A percentile compares a stretch with the other conserved stretches of the same genome.
Evolutionary conservation across 257 asterid species (phyloP).

Genomic region (Solanum microdontum): DNA sequence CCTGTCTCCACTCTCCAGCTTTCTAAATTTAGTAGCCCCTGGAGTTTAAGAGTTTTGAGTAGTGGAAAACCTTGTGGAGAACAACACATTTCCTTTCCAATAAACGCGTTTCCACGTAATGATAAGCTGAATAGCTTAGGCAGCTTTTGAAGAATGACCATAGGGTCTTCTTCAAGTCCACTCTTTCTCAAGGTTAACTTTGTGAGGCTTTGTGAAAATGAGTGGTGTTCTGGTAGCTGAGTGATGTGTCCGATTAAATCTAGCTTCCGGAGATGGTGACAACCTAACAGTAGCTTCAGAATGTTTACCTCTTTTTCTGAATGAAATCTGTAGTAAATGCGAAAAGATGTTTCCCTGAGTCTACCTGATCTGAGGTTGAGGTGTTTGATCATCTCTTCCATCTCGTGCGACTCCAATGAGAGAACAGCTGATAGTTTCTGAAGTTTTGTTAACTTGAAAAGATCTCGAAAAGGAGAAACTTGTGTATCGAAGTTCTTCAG

Average conservation of each 20-base stretch:
- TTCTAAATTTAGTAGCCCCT: conserved; percentile 21
- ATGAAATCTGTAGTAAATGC: conserved; percentile 25
- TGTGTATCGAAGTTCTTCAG: conserved; percentile 37
- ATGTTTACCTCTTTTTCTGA: conserved; percentile 26
- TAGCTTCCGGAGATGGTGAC: conserved; percentile 31
- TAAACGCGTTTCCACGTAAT: conserved; percentile 25
- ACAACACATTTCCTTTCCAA: conserved; percentile 25
- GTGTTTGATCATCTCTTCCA: conserved; percentile 16
- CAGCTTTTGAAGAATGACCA: conserved; percentile 32
- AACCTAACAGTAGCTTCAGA: conserved; percentile 21
- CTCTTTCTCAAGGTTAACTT: conserved; percentile 41
- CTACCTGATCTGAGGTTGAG: conserved; percentile 7
- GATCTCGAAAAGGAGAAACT: conserved; percentile 32
- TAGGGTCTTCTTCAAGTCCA: conserved; percentile 39
- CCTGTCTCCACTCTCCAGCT: conserved; percentile 34
- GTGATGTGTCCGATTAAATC: conserved; percentile 30
- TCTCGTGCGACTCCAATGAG: conserved; percentile 17
- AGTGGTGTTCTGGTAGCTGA: conserved; percentile 24
- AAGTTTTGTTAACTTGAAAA: conserved; percentile 27
- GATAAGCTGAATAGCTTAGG: conserved; percentile 15
- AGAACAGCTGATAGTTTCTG: conserved; percentile 32
- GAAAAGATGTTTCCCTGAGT: conserved; percentile 30
- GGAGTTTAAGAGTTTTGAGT: conserved; percentile 21
- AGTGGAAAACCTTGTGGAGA: conserved; percentile 25
- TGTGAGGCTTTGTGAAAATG: conserved; percentile 21